Evolutionary conservation across 306 rosid species (phyloP), one percentile per base, ranked within the genome.

Genomic region (Sophora flavescens): DNA sequence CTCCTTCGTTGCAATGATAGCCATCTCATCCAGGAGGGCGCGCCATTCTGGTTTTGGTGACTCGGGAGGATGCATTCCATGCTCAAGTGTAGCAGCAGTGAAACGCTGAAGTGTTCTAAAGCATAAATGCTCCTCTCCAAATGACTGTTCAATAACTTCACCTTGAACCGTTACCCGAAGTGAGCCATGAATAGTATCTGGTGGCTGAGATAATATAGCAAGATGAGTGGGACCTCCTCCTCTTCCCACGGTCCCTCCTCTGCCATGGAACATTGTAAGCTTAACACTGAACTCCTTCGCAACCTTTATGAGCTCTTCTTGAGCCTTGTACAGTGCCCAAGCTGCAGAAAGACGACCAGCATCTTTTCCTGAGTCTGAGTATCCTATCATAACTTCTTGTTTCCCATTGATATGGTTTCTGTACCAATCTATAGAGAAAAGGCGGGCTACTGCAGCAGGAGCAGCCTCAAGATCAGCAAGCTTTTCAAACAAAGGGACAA

Each of bases 141-240:
- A 92, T 52, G 90, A 92, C 74, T 92, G 97, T 76, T 92, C 96
- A 65, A 92, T 92, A 73, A 92, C 97, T 85, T 92, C 97, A 58
- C 97, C 97, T 84, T 92, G 97, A 79, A 92, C 91, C 26, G 97
- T 90, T 76, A 92, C 93, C 36, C 96, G 90, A 61, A 92, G 90
- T 0, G 97, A 89, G 16, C 97, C 97, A 10, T 92, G 89, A 72
- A 92, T 85, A n/a, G 97, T 92, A 32, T 89, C 97, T 1, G 96
- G 97, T 35, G 97, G 97, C 82, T 92, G 97, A 63, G 97, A 92
- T 78, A 92, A 78, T 80, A 92, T 89, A 61, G 97, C 97, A 65
- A 92, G 97, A 74, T 92, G 97, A 44, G 97, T 92, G 13, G 97
- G 97, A 0, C 96, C 97, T 1, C 97, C 97, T 76, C 97, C 97